Conservation (phyloP, 257 asterid species). For the Coffea eugenioides region DNA sequence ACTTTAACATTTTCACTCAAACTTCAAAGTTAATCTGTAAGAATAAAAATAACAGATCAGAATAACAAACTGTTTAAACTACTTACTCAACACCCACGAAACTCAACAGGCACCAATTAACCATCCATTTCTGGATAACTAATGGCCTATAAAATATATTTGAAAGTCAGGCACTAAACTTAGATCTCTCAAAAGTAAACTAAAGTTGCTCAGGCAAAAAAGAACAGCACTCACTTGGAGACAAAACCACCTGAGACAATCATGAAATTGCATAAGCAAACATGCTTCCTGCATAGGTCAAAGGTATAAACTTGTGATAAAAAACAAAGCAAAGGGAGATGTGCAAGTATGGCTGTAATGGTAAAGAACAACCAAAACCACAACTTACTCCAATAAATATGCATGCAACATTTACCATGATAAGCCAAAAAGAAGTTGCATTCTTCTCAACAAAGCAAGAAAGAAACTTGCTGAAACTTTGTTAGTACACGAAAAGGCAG, state of each 20-base stretch:
- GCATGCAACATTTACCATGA: background rate
- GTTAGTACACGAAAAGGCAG: background rate
- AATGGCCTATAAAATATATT: conserved; percentile 21
- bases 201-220: conserved; percentile 1
- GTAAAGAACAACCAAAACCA: background rate
- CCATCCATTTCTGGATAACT: conserved; percentile 30
- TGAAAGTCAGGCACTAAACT: background rate
- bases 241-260: conserved; percentile 28
- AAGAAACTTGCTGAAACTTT: background rate
- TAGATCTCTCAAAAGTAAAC: background rate
- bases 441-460: background rate
- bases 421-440: background rate
- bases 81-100: conserved; percentile 35
- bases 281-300: conserved; percentile 58
- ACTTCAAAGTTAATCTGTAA: no score
- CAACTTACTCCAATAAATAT: background rate
- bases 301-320: conserved; percentile 5
- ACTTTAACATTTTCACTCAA: no score
- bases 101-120: conserved; percentile 25
- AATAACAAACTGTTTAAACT: background rate
- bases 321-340: conserved; percentile 9
- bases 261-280: conserved; percentile 64
- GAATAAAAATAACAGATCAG: background rate
- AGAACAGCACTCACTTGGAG: conserved; percentile 38
- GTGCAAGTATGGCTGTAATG: background rate